phyloP scores from a whole-genome alignment of 2,329 filamentous ascomycete species.

The Aspergillus pseudonomiae region DNA sequence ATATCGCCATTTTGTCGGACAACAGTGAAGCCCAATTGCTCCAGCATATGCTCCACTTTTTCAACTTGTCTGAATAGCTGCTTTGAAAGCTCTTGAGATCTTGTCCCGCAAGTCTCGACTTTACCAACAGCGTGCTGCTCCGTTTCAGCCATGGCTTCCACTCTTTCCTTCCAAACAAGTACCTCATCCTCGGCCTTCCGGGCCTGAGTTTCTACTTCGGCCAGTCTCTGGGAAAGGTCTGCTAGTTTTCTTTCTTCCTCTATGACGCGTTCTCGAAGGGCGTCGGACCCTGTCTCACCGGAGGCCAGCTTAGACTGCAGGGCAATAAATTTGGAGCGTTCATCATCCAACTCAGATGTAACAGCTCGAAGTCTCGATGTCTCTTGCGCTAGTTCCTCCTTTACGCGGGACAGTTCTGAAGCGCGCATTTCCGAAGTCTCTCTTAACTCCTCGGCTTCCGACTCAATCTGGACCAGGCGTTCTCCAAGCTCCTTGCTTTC shows the following conservation, averaged over 20 bases:
- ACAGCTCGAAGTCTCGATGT: conserved; percentile 51
- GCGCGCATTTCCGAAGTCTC: conserved; percentile 59
- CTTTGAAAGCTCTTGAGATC: conserved; percentile 81
- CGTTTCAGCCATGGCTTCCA: conserved; percentile 33
- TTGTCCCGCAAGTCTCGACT: conserved; percentile 70
- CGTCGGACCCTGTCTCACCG: conserved; percentile 81
- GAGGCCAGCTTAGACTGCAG: conserved; percentile 75
- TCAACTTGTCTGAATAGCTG: conserved; percentile 82
- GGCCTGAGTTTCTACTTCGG: conserved; percentile 73
- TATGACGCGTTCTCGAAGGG: conserved; percentile 71
- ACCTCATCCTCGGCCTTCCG: conserved; percentile 77
- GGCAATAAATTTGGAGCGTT: conserved; percentile 68
- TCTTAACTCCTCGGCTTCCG: conserved; percentile 59
- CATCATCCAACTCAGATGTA: conserved; percentile 61
- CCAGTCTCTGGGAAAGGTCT: conserved; percentile 69
- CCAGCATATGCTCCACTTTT: conserved; percentile 78
- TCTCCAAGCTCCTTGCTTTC: conserved; percentile 65
- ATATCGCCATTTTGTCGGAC: conserved; percentile 73
- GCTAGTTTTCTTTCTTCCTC: conserved; percentile 74
- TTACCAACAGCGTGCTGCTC: conserved; percentile 50
- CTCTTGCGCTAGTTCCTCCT: conserved; percentile 56
- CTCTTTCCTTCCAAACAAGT: conserved; percentile 66
- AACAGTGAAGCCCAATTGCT: conserved; percentile 83
- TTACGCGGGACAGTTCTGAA: conserved; percentile 54
- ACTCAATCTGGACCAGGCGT: conserved; percentile 58